Base-by-base conservation (phyloP, 2,329 filamentous ascomycete genomes). In the Aaosphaeria pasadenensis region DNA sequence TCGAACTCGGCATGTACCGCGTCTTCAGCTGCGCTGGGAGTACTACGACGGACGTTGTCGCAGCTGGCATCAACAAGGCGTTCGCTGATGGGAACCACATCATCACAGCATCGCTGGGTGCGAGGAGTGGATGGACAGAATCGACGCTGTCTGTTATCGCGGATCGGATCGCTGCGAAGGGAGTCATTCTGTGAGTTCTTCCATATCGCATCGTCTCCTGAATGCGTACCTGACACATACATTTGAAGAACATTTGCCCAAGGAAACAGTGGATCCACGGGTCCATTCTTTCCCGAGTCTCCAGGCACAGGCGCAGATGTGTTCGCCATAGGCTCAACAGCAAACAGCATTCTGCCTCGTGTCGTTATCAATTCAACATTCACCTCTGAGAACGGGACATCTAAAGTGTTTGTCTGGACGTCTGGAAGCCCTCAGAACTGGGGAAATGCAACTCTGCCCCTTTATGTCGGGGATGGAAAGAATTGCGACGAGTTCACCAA, bases 21-120 rank as follows among this genome's bases (percentile, higher is more conserved):
- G 78, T 83, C 4, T 83, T 84, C 48, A 80, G 80, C 41, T 85
- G 81, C 60, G 49, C 59, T 1, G 81, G 79, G 33, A 62, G 69
- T 32, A 71, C 75, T n/a, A 62, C 67, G 11, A 78, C 79, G 56
- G 83, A 85, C 49, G 70, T 85, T 6, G 64, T 86, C 44, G 81
- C 85, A 39, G 75, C 76, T 6, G 81, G 82, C 1, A 84, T 80
- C 59, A 78, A 81, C 66, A 75, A 74, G 57, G 84, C 84, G 0
- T 84, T 77, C 54, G 77, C 85, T 58, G 81, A 77, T 45, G 56
- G 58, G 11, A 65, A 66, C 1, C 61, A 72, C 39, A 64, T 73
- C 48, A 74, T 74, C 42, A 66, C 69, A 17, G 57, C 64, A n/a
- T 68, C 63, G 2, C 60, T 71, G 41, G 69, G 69, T 44, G 55